phyloP scores from a whole-genome alignment of 108 stramenopile species.

The Seminavis robusta region DNA sequence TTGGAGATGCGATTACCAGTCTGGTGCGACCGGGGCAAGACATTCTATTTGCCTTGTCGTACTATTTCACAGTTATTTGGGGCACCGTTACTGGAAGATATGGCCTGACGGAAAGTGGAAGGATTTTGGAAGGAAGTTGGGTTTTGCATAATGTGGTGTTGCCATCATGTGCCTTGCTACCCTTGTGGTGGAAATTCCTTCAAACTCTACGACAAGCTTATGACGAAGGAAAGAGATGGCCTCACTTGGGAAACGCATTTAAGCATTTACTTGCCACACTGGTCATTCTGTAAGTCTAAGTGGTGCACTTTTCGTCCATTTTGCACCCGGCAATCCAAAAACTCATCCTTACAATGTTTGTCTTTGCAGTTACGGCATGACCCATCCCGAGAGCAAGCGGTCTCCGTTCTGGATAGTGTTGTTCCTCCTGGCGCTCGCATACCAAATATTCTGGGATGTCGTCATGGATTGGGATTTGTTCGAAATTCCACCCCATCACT shows the following conservation, averaged over 20 bases:
- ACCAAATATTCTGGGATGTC: constrained; percentile 86
- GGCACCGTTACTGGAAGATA: constrained; percentile 55
- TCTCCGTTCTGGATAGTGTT: constrained; percentile 53
- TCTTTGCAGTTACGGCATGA: constrained; percentile 90
- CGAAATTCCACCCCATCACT: constrained; percentile 45
- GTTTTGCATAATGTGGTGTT: constrained; percentile 77
- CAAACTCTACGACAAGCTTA: constrained; percentile 82
- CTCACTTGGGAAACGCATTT: constrained; percentile 76
- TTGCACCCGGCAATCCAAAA: too few species aligned
- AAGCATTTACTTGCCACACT: constrained; percentile 77
- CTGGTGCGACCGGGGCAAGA: constrained; percentile 80
- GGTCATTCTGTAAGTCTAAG: constrained; percentile 71
- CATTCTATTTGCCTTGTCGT: constrained; percentile 67
- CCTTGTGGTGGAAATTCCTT: constrained; percentile 73
- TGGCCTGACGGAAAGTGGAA: constrained; percentile 53
- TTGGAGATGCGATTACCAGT: constrained; percentile 77
- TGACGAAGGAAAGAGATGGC: constrained; percentile 78
- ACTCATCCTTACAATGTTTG: too few species aligned
- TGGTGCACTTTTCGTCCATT: too few species aligned
- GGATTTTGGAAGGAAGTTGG: constrained; percentile 55
- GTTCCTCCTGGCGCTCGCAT: constrained; percentile 54
- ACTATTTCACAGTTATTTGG: constrained; percentile 66
- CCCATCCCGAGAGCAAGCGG: constrained; percentile 70
- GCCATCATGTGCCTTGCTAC: constrained; percentile 67
- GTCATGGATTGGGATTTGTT: constrained; percentile 87